These are phyloP conservation scores for Kwoniella newhampshirensis DNA, from an alignment of 768 basidiomycete genomes.

Conservation along the genomic window DNA sequence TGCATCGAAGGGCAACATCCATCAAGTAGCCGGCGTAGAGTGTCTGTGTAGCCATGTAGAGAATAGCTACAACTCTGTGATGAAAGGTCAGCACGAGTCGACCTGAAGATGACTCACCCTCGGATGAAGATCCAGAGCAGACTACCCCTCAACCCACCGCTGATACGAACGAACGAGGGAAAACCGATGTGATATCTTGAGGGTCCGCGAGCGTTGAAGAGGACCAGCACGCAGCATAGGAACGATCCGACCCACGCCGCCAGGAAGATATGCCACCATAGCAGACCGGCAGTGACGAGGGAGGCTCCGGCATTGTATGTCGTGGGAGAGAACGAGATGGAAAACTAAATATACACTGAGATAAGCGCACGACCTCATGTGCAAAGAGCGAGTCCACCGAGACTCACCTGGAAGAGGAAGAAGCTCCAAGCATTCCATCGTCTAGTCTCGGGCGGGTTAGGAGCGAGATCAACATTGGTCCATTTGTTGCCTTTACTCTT, in stretches of 20 bases:
- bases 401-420: conserved; percentile 19
- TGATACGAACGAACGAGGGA: conserved; percentile 14
- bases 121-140: conserved; percentile 16
- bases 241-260: conserved; percentile 6
- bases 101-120: background rate
- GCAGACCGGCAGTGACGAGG: conserved; percentile 2
- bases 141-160: conserved; percentile 8
- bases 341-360: background rate
- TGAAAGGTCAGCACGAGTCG: background rate
- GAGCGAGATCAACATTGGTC: conserved; percentile 15
- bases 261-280: conserved; percentile 14
- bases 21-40: conserved; percentile 14
- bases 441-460: conserved; percentile 15
- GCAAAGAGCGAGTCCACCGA: too few relatives aligned
- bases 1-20: conserved; percentile 9
- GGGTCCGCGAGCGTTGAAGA: conserved; percentile 9
- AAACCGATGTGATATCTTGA: conserved; percentile 19
- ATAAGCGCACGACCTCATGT: background rate
- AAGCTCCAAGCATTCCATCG: conserved; percentile 17
- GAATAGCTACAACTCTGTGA: conserved; percentile 6
- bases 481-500: conserved; percentile 4
- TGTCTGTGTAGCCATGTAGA: conserved; percentile 15
- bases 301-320: conserved; percentile 10
- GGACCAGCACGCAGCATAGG: conserved; percentile 9
- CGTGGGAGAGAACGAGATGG: conserved; percentile 8